A percentile compares a stretch with the other conserved stretches of the same genome.
Evolutionary conservation across 768 basidiomycete genomes (phyloP).

Genomic region (Paxillus involutus): DNA sequence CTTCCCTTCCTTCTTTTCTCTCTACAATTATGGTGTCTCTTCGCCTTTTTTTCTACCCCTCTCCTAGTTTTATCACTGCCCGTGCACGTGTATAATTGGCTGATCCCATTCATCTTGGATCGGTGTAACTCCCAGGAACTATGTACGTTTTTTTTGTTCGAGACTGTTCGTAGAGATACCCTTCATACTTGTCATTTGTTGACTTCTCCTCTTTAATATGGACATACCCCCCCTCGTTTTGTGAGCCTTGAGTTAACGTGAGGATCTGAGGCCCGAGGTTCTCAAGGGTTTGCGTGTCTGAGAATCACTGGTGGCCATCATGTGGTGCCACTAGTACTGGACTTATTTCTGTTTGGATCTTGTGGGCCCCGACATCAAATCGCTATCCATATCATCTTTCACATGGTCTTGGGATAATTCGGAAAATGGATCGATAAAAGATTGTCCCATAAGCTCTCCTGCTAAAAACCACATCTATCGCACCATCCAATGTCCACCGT

Average conservation of each 20-base stretch:
- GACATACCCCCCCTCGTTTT: background rate
- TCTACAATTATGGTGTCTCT: slow-evolving; percentile 8
- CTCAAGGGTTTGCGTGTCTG: no score
- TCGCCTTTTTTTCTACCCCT: slow-evolving; percentile 10
- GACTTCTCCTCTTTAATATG: background rate
- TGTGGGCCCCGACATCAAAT: no score
- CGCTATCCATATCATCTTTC: no score
- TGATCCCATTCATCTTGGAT: slow-evolving; percentile 6
- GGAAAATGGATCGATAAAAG: no score
- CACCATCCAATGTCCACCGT: background rate
- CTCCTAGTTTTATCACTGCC: slow-evolving; percentile 6
- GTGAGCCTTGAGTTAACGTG: background rate
- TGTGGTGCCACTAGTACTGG: no score
- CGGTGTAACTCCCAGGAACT: slow-evolving; percentile 21
- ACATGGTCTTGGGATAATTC: no score
- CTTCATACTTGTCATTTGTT: slow-evolving; percentile 10
- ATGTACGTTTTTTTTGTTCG: slow-evolving; percentile 17
- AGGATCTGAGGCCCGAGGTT: no score
- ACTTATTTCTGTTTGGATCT: no score
- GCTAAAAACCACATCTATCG: background rate
- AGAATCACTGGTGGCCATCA: no score
- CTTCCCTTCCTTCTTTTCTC: slow-evolving; percentile 3
- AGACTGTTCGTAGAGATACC: slow-evolving; percentile 25
- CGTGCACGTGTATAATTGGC: no score
- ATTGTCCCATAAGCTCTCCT: no score